Base-by-base conservation (phyloP, 192 early-diverging fungal species). In the Radiomyces spectabilis region DNA sequence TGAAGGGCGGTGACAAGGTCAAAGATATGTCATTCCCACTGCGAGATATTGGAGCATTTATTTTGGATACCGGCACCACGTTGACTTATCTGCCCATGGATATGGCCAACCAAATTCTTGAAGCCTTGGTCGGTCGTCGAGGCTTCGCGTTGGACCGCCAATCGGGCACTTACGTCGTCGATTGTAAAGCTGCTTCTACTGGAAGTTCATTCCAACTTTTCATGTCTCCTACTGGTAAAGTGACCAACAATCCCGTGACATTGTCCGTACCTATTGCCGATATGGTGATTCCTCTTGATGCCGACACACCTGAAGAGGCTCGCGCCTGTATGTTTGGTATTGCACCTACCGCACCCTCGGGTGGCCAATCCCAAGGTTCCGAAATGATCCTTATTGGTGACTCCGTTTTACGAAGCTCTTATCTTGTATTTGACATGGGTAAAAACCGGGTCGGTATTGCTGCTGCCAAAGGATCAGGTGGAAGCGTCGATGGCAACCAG, bases 391-490 rank as follows among this genome's bases (percentile, higher is more conserved):
- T 71, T 5, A 37, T 65, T n/a, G 66, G 68, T 31, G 63, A 66
- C 18, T 66, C 59, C 7, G 30, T 71, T 15, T 43, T 67, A 6
- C 57, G 65, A 3, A 55, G 57, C 10, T 46, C 65, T 3, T 67
- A 67, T 15, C 50, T 67, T 46, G 65, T 67, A 7, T 67, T 67
- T 61, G 65, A 67, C 46, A 55, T 67, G 53, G 65, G 57, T 4
- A 45, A 58, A 25, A 62, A 74, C 21, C 59, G 59, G 15, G 44
- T 67, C 22, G 55, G 61, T 45, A 31, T 57, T 16, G 54, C 68
- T 35, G 35, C 53, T 45, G 45, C 63, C 24, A 59, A 44, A 10
- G 40, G 51, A 19, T 27, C 49, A 1, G 57, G 57, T 29, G 57
- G 64, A n/a, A 12, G 41, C 51, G 38, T 44, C 44, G 49, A 31